Base-by-base conservation (phyloP, 1,284 basidiomycete genomes). In the Termitomyces sp. region DNA sequence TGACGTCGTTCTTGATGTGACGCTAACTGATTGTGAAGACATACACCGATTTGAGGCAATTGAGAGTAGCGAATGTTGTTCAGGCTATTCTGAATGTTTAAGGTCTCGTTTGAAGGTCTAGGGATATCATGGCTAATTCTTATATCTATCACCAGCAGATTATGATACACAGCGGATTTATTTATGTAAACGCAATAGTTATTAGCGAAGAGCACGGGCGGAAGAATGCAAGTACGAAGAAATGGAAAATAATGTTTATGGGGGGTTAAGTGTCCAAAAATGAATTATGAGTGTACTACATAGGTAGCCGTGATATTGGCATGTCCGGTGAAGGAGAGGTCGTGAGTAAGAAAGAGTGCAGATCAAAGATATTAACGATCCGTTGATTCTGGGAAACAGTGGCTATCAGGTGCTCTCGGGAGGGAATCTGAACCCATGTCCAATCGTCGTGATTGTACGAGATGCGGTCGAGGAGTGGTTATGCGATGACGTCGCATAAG, bases 11-110 rank as follows among this genome's bases (percentile, higher is more conserved):
- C 48, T 47, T 26, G 16, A 35, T 19, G 40, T 18, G 31, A 39
- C 21, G 19, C 55, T 59, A 46, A 63, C 63, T n/a, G n/a, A 33
- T 49, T 50, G 35, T 52, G 9, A 65, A 94, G 88, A 97, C 95
- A 3, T 97, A 97, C 68, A 96, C 93, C 38, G 94, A 97, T 71
- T 71, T 97, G 60, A 78, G 92, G 49, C 91, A 95, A 67, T 68
- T 97, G 60, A 79, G 88, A 50, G 94, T 97, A 26, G 80, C 78
- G n/a, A 95, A 96, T 66, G 93, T 97, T 55, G 94, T 97, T 7
- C 84, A 93, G 62, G 93, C 93, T 38, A 85, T 97, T 62, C 71
- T 95, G 58, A 84, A 81, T 57, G 86, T 90, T 64, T 91, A 44
- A 68, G 69, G 38, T 48, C 14, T 19, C n/a, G 41, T 37, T 33